Conservation (phyloP, 108 stramenopile species). For the Conticribra guillardii region DNA sequence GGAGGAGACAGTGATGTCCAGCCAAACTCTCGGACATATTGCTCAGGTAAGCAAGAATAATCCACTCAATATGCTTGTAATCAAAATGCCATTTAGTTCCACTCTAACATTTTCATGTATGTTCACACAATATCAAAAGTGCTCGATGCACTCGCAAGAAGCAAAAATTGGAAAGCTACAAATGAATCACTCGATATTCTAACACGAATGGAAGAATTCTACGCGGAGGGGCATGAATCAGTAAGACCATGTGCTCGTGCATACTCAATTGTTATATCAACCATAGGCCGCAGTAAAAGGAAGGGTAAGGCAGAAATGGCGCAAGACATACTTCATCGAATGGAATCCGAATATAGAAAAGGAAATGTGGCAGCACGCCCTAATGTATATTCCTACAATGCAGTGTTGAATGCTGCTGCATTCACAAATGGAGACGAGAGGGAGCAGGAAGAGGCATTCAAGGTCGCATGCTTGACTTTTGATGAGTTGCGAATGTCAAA, state of each 20-base stretch:
- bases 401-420: conserved; percentile 56
- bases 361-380: conserved; percentile 45
- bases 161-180: conserved; percentile 36
- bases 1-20: conserved; percentile 40
- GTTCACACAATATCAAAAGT: conserved; percentile 20
- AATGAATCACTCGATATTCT: conserved; percentile 40
- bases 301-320: conserved; percentile 49
- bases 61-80: no score
- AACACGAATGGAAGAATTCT: conserved; percentile 44
- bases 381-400: conserved; percentile 47
- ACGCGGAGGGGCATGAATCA: conserved; percentile 38
- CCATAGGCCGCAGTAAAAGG: conserved; percentile 42
- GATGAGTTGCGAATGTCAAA: conserved; percentile 50
- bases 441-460: conserved; percentile 48
- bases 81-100: no score
- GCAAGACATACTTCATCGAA: conserved; percentile 34
- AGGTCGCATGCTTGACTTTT: conserved; percentile 50
- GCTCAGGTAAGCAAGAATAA: conserved; percentile 3
- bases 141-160: conserved; percentile 31
- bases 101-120: no score
- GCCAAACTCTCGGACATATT: conserved; percentile 46
- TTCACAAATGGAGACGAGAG: conserved; percentile 43
- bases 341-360: conserved; percentile 40
- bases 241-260: conserved; percentile 41
- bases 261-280: conserved; percentile 40